These are phyloP conservation scores for Scheffersomyces stipitis DNA, from an alignment of 805 yeast genomes.

Conservation along the genomic window DNA sequence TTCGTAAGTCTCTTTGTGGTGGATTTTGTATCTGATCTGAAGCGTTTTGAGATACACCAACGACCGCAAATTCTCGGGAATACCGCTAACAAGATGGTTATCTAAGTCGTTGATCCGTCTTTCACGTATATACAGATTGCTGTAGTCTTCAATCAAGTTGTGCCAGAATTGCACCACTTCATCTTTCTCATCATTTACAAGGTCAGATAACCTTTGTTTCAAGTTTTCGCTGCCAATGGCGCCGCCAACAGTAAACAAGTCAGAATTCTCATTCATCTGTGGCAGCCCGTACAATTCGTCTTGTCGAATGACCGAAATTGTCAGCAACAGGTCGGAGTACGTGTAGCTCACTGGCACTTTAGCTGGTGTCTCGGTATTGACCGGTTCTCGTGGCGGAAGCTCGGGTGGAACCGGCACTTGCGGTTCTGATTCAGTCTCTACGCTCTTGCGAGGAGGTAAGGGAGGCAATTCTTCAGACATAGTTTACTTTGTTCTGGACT, in stretches of 20 bases:
- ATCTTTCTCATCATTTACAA: slow-evolving; percentile 2
- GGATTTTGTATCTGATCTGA: slow-evolving; percentile 29
- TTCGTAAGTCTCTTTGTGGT: slow-evolving; percentile 26
- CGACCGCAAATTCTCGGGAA: slow-evolving; percentile 30
- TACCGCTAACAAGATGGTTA: slow-evolving; percentile 23
- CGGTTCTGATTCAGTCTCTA: too few relatives aligned
- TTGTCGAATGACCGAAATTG: slow-evolving; percentile 23
- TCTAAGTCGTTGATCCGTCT: slow-evolving; percentile 17
- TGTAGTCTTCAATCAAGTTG: slow-evolving; percentile 14
- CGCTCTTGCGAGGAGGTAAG: too few relatives aligned
- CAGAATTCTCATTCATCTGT: slow-evolving; percentile 26
- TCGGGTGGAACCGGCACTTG: too few relatives aligned
- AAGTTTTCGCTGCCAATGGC: slow-evolving; percentile 2
- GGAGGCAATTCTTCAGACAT: too few relatives aligned
- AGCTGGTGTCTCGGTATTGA: too few relatives aligned
- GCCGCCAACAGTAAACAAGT: slow-evolving; percentile 16
- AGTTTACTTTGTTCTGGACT: too few relatives aligned
- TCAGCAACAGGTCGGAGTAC: slow-evolving; percentile 19
- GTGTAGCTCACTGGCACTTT: slow-evolving; percentile 9
- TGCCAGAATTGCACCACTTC: slow-evolving; percentile 18
- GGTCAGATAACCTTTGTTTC: slow-evolving; percentile 1
- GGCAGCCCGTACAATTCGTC: slow-evolving; percentile 23
- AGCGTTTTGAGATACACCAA: slow-evolving; percentile 33
- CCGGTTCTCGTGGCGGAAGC: too few relatives aligned
- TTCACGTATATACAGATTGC: slow-evolving; percentile 10